Evolutionary conservation across 1,139 yeast species (phyloP).

Genomic region (Kurtzmaniella quercitrusa): DNA sequence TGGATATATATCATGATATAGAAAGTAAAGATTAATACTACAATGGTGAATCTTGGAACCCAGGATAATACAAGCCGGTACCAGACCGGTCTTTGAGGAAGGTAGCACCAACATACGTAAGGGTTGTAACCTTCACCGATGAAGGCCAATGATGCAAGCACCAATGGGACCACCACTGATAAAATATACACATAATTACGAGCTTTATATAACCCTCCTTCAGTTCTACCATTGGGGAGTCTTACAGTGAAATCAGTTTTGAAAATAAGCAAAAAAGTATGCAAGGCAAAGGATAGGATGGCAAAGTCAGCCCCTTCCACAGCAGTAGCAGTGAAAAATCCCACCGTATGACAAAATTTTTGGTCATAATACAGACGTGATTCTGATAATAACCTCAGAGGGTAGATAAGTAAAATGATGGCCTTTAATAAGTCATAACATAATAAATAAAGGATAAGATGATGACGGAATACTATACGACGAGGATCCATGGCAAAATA

Average conservation of each 20-base stretch:
- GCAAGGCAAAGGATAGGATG: constrained; percentile 77
- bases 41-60: constrained; percentile 74
- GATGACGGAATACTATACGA: constrained; percentile 64
- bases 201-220: constrained; percentile 71
- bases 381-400: constrained; percentile 53
- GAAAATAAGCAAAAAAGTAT: constrained; percentile 73
- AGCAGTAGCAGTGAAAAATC: constrained; percentile 78
- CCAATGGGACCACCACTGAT: constrained; percentile 58
- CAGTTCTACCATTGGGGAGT: constrained; percentile 41
- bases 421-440: constrained; percentile 76
- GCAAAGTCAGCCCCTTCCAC: constrained; percentile 89
- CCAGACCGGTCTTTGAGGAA: constrained; percentile 75
- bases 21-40: constrained; percentile 57
- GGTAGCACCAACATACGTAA: constrained; percentile 74
- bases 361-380: constrained; percentile 48
- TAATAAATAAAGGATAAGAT: constrained; percentile 62
- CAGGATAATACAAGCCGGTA: constrained; percentile 71
- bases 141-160: constrained; percentile 74
- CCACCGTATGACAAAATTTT: constrained; percentile 67
- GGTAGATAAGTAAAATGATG: constrained; percentile 63
- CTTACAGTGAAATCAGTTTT: constrained; percentile 47
- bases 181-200: constrained; percentile 57
- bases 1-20: constrained; percentile 72
- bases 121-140: constrained; percentile 56
- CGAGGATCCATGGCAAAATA: constrained; percentile 59